A percentile compares a stretch with the other conserved stretches of the same genome.
Conservation (phyloP, 805 yeast genomes). For the Ogataea zsoltii region DNA sequence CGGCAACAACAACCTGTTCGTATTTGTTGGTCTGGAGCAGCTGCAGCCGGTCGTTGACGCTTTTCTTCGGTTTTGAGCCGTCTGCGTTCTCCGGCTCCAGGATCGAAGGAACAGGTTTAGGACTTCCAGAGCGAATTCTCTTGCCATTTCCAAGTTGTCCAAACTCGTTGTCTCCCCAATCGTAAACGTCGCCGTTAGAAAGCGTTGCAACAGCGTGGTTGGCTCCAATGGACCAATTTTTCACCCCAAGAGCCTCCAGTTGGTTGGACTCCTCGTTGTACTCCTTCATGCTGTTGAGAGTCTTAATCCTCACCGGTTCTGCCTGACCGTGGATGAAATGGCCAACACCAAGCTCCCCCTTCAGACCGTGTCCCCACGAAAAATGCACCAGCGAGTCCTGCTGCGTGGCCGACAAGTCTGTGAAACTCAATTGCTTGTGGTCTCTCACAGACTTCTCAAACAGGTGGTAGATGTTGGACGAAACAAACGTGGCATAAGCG, state of each 20-base stretch:
- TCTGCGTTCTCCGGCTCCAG: slow-evolving; percentile 49
- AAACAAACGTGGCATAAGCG: slow-evolving; percentile 48
- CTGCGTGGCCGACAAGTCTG: slow-evolving; percentile 23
- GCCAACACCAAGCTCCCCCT: slow-evolving; percentile 85
- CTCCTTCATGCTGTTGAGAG: slow-evolving; percentile 49
- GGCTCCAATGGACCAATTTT: slow-evolving; percentile 58
- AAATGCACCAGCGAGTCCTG: slow-evolving; percentile 40
- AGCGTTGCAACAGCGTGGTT: slow-evolving; percentile 66
- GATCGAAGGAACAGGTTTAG: slow-evolving; percentile 53
- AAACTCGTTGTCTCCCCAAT: slow-evolving; percentile 81
- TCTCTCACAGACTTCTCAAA: slow-evolving; percentile 33
- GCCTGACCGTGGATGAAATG: slow-evolving; percentile 72
- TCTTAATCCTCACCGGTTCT: slow-evolving; percentile 60
- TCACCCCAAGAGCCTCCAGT: slow-evolving; percentile 48
- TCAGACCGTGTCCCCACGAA: slow-evolving; percentile 80
- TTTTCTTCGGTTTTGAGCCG: slow-evolving; percentile 33
- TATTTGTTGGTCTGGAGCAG: slow-evolving; percentile 37
- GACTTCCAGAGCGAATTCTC: slow-evolving; percentile 55
- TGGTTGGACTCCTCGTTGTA: slow-evolving; percentile 48
- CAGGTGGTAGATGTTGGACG: slow-evolving; percentile 37
- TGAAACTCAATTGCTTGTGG: slow-evolving; percentile 14
- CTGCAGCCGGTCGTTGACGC: slow-evolving; percentile 45
- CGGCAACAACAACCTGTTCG: slow-evolving; percentile 63
- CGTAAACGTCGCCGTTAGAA: slow-evolving; percentile 62
- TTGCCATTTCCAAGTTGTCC: slow-evolving; percentile 90